Evolutionary conservation across 768 basidiomycete species (phyloP).

Genomic region (Suillus plorans): DNA sequence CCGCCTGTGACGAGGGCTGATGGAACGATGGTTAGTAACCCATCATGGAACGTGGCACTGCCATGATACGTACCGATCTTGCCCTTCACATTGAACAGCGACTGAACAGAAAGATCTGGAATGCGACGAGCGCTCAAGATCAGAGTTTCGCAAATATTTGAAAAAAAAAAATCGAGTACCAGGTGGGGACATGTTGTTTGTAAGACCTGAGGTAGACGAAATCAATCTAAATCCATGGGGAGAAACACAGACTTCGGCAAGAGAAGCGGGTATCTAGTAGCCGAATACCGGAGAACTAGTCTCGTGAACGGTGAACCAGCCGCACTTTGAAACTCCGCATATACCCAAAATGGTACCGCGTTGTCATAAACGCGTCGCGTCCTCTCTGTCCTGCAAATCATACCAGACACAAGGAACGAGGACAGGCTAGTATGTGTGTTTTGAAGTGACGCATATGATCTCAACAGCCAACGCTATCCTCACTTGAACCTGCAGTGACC

Average conservation of each 20-base stretch:
- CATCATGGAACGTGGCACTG: not conserved
- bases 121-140: not conserved
- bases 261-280: no score
- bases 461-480: no score
- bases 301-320: no score
- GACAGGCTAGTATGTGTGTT: no score
- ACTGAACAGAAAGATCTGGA: constrained; percentile 50
- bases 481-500: no score
- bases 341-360: no score
- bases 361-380: no score
- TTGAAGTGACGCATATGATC: no score
- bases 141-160: not conserved
- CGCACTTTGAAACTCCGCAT: not conserved
- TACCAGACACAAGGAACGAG: no score
- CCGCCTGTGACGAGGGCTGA: constrained; percentile 81
- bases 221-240: not conserved
- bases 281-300: not conserved
- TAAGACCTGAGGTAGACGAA: not conserved
- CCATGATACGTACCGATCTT: constrained; percentile 54
- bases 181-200: not conserved
- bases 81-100: constrained; percentile 64
- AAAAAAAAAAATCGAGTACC: not conserved
- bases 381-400: no score
- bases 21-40: not conserved
- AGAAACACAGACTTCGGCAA: not conserved